Evolutionary conservation across 345 rosid species (phyloP).

Genomic region (Corchorus olitorius): DNA sequence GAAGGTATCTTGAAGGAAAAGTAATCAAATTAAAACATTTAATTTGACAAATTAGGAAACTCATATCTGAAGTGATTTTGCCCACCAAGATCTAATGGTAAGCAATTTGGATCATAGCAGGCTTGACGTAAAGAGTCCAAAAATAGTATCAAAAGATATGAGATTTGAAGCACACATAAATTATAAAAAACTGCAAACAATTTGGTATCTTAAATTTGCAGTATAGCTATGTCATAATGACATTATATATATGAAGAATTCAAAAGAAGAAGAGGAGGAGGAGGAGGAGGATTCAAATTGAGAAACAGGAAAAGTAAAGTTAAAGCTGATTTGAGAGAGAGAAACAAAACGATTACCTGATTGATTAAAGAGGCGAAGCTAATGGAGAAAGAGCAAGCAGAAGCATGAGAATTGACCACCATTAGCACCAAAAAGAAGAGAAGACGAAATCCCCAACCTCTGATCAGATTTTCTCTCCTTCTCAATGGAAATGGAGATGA

Average conservation of each 20-base stretch:
- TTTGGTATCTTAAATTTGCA: constrained; percentile 27
- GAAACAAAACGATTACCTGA: constrained; percentile 53
- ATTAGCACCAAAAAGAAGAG: constrained; percentile 16
- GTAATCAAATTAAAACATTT: constrained; percentile 25
- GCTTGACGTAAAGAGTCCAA: neutral
- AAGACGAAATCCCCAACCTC: constrained; percentile 12
- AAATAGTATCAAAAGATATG: neutral
- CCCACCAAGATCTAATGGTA: constrained; percentile 33
- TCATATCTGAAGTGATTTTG: constrained; percentile 14
- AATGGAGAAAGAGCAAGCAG: constrained; percentile 47
- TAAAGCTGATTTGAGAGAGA: constrained; percentile 29
- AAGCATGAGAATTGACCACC: constrained; percentile 38
- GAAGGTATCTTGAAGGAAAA: constrained; percentile 19
- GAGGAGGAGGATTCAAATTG: neutral
- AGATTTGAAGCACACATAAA: constrained; percentile 17
- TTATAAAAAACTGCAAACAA: constrained; percentile 8
- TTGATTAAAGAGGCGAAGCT: constrained; percentile 55
- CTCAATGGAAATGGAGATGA: constrained; percentile 24
- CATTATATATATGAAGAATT: neutral
- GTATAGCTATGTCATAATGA: constrained; percentile 11
- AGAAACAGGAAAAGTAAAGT: neutral
- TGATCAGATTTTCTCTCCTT: constrained; percentile 17
- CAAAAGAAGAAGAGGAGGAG: neutral
- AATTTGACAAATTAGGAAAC: constrained; percentile 10
- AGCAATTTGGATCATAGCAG: neutral